Conservation (phyloP, 2,329 filamentous ascomycete species). For the Hypoxylon sp. region DNA sequence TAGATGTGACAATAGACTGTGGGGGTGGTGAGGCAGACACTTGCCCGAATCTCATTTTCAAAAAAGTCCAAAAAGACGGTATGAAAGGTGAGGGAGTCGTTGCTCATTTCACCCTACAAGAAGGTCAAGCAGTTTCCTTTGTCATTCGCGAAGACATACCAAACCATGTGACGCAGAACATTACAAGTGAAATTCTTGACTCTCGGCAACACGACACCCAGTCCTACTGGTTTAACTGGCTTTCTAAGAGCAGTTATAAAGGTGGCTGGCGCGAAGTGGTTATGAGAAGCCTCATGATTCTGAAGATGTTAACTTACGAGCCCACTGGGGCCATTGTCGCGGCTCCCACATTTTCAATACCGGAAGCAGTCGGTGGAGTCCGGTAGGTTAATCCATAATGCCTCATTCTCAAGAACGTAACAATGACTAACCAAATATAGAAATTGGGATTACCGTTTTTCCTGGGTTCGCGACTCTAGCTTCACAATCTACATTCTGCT, state of each 20-base stretch:
- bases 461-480: slow-evolving; percentile 82
- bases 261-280: slow-evolving; percentile 82
- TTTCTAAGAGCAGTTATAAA: slow-evolving; percentile 77
- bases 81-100: slow-evolving; percentile 75
- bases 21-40: slow-evolving; percentile 63
- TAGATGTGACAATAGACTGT: slow-evolving; percentile 76
- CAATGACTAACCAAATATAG: slow-evolving; percentile 52
- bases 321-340: slow-evolving; percentile 84
- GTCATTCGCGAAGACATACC: slow-evolving; percentile 74
- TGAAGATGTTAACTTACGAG: slow-evolving; percentile 84
- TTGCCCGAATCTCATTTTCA: slow-evolving; percentile 69
- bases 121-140: slow-evolving; percentile 79
- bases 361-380: slow-evolving; percentile 78
- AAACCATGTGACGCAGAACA: slow-evolving; percentile 69
- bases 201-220: slow-evolving; percentile 78
- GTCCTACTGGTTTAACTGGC: slow-evolving; percentile 81
- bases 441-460: slow-evolving; percentile 82
- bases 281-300: slow-evolving; percentile 77
- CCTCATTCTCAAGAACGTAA: neutral
- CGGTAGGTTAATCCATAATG: slow-evolving; percentile 53
- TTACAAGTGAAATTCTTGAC: slow-evolving; percentile 72
- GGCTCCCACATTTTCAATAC: slow-evolving; percentile 82
- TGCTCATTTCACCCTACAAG: slow-evolving; percentile 70
- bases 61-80: slow-evolving; percentile 65
- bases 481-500: slow-evolving; percentile 85